Percentiles rank a stretch among this genome's conserved stretches.
Evolutionary conservation across 225 moss, liverwort and hornwort genomes (phyloP).

Genomic region (Bryoerythrophyllum caledonicum): DNA sequence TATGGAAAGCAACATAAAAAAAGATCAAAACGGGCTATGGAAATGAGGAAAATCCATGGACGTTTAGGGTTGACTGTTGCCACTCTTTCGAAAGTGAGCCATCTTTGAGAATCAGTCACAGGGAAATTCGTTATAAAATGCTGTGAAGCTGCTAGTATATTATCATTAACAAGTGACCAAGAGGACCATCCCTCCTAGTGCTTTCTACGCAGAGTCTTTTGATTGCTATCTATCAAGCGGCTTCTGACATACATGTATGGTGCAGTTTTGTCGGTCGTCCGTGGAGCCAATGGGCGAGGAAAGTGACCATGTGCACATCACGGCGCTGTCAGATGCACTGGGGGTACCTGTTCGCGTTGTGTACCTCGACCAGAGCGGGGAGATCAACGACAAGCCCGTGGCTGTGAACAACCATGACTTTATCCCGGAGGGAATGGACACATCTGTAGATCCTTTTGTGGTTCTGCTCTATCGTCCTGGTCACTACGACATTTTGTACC

Average conservation of each 20-base stretch:
- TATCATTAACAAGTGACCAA: not conserved
- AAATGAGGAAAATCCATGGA: no score
- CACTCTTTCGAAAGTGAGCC: no score
- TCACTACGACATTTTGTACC: constrained; percentile 84
- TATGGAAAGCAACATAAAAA: no score
- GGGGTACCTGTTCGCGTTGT: constrained; percentile 94
- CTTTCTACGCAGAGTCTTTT: constrained; percentile 8
- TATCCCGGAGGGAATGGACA: constrained; percentile 48
- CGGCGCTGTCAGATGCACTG: constrained; percentile 92
- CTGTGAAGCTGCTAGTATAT: no score
- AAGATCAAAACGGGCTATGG: no score
- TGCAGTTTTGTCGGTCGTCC: constrained; percentile 96
- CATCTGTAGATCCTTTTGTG: constrained; percentile 49
- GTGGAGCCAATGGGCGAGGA: constrained; percentile 99
- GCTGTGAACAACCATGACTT: constrained; percentile 97
- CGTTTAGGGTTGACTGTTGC: no score
- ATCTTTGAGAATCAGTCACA: no score
- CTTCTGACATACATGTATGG: not conserved
- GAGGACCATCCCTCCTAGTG: not conserved
- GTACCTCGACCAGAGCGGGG: constrained; percentile 90
- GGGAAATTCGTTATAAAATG: no score
- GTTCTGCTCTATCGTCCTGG: constrained; percentile 84
- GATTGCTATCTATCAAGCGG: constrained; percentile 8
- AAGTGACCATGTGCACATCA: constrained; percentile 98
- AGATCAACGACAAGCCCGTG: constrained; percentile 69